Evolutionary conservation across 1,284 basidiomycete genomes (phyloP), one percentile per base, ranked within the genome.

Genomic region (Cutaneotrichosporon arboriforme): DNA sequence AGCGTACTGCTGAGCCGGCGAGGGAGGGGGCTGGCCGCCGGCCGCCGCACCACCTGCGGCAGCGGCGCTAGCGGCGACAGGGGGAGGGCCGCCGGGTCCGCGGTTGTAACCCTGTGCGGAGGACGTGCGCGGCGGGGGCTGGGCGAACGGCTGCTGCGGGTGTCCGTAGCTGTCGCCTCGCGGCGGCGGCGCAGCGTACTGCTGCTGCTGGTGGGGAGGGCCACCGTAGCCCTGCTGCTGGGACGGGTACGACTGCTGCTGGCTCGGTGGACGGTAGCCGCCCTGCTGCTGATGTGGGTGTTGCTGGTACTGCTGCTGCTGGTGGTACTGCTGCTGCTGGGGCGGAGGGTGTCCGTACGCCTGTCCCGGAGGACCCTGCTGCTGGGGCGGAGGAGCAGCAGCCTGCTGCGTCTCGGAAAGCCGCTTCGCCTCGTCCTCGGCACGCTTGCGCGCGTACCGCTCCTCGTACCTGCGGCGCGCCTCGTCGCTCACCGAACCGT

Each of bases 391-490:
- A 12, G 33, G 21, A 17, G 21, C 46, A 21, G 46, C 57, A 15
- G n/a, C 23, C 41, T 23, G 39, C 33, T 13, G 34, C 42, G 9
- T 55, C 55, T 43, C 63, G 55, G 48, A 35, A 10, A 31, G 20
- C 13, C 51, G 47, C 46, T 55, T 60, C 4, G 63, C 66, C 49
- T 65, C 66, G 18, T 69, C 68, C 53, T 70, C 68, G 17, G 61
- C 63, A 44, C 57, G 59, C 52, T 71, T 73, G 55, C 60, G 66
- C 3, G 65, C 65, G 54, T 73, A 73, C 41, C 71, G 54, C 62
- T 73, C 71, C 49, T 73, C 71, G 54, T 73, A 73, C 54, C 71
- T 60, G 33, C 71, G 62, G 42, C 68, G 62, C 4, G 71, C 71
- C 55, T 73, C 71, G 51, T 68, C 69, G 45, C 65, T 68, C 21